Base-by-base conservation (phyloP, 768 basidiomycete species). In the Arthromyces matolae region DNA sequence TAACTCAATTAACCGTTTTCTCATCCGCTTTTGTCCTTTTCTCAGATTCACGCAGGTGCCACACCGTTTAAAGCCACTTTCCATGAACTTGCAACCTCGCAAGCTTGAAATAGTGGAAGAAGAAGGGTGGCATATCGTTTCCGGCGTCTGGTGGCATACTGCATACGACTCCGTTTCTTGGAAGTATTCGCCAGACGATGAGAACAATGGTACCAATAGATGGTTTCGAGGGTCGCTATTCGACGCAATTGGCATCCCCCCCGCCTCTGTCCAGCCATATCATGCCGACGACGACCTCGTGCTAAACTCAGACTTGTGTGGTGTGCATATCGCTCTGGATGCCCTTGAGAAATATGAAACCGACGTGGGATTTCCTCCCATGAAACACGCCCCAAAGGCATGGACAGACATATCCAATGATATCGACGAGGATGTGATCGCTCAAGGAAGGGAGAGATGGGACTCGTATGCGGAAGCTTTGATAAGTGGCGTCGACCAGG, bases 121-220 rank as follows among this genome's bases (percentile, higher is more conserved):
- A 53, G 70, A 70, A 49, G 71, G 64, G 49, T 72, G 74, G 72
- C 65, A 72, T 56, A 61, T 69, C 52, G 57, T 75, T 42, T 51
- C 64, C 8, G 39, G 52, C 42, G 59, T 71, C 52, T 69, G 71
- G 71, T 73, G 73, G 73, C 63, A 60, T 49, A 74, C 68, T 27
- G 57, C 67, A 41, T 71, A 66, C 54, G 59, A 53, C 48, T 58
- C 63, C 16, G 67, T 72, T 23, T 70, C 70, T 14, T 76, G 75
- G 76, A 57, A 69, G 32, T 73, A 68, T 53, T 25, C 53, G 24
- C 51, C 52, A 45, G 55, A 50, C 54, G 54, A 52, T 50, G 47
- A 55, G 52, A 53, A 38, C 50, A 47, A 50, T 50, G 55, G 67
- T 25, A 58, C 62, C 47, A 60, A 62, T 22, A 58, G 63, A 8